Conservation (phyloP, 1,139 yeast species). For the Scheffersomyces segobiensis region DNA sequence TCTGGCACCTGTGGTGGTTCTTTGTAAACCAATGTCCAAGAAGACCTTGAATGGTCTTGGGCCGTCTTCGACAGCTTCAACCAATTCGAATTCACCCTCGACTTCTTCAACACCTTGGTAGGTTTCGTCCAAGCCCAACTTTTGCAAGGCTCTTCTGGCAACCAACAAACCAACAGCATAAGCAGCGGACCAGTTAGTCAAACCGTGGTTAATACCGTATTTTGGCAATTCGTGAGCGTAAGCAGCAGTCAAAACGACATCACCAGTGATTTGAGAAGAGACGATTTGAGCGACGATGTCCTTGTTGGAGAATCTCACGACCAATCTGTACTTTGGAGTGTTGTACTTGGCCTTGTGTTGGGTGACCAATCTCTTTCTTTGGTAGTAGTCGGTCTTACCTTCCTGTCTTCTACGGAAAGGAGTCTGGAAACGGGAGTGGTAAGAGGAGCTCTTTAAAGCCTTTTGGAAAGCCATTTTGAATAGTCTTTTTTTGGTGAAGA, state of each 20-base stretch:
- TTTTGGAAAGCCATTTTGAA: constrained; percentile 75
- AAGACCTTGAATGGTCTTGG: constrained; percentile 99
- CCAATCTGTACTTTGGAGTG: constrained; percentile 99
- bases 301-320: constrained; percentile 99
- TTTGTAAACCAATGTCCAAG: constrained; percentile 99
- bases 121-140: constrained; percentile 98
- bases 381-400: constrained; percentile 99
- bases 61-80: constrained; percentile 99
- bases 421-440: constrained; percentile 99
- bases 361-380: constrained; percentile 98
- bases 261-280: constrained; percentile 97
- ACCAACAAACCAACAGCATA: constrained; percentile 98
- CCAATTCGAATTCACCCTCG: constrained; percentile 97
- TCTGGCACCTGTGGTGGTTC: constrained; percentile 99
- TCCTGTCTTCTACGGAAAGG: constrained; percentile 99
- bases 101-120: constrained; percentile 99
- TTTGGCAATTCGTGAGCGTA: constrained; percentile 98
- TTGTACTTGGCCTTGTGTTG: constrained; percentile 99
- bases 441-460: constrained; percentile 78
- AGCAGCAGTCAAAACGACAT: constrained; percentile 94
- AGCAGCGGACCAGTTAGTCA: constrained; percentile 99
- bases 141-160: constrained; percentile 99
- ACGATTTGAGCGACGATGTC: constrained; percentile 98
- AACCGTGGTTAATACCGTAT: constrained; percentile 98
- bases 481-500: not conserved